These are phyloP conservation scores for Calycina marina DNA, from an alignment of 2,329 filamentous ascomycete genomes.

Conservation along the genomic window DNA sequence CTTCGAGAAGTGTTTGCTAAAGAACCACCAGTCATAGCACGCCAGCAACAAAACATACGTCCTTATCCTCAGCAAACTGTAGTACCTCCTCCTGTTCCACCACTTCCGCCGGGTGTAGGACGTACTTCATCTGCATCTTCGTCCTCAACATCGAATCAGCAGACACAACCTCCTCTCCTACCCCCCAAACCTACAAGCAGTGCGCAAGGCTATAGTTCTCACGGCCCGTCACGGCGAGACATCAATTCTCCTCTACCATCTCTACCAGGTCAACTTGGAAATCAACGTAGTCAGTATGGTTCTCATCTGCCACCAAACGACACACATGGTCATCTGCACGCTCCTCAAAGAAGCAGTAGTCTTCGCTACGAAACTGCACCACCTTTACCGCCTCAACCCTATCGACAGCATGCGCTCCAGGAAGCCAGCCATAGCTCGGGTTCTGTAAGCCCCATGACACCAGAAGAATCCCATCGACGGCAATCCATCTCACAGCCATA, in stretches of 20 bases:
- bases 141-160: conserved; percentile 19
- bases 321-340: conserved; percentile 10
- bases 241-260: conserved; percentile 22
- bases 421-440: conserved; percentile 14
- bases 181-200: conserved; percentile 19
- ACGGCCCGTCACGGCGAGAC: conserved; percentile 10
- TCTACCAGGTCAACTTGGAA: conserved; percentile 13
- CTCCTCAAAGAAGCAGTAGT: conserved; percentile 21
- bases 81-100: conserved; percentile 54
- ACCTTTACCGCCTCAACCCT: conserved; percentile 20
- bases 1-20: conserved; percentile 82
- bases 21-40: conserved; percentile 79
- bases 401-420: conserved; percentile 10
- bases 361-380: conserved; percentile 18
- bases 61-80: conserved; percentile 23
- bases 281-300: conserved; percentile 12
- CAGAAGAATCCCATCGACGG: conserved; percentile 11
- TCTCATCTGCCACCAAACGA: conserved; percentile 9
- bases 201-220: conserved; percentile 7
- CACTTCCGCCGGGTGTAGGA: conserved; percentile 50
- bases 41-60: conserved; percentile 37
- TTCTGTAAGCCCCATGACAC: conserved; percentile 17
- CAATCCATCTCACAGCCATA: conserved; percentile 12
- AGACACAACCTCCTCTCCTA: conserved; percentile 20
- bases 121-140: conserved; percentile 23